Evolutionary conservation across 2,329 filamentous ascomycete genomes (phyloP), one percentile per base, ranked within the genome.

Genomic region (Fusarium chlamydosporum): DNA sequence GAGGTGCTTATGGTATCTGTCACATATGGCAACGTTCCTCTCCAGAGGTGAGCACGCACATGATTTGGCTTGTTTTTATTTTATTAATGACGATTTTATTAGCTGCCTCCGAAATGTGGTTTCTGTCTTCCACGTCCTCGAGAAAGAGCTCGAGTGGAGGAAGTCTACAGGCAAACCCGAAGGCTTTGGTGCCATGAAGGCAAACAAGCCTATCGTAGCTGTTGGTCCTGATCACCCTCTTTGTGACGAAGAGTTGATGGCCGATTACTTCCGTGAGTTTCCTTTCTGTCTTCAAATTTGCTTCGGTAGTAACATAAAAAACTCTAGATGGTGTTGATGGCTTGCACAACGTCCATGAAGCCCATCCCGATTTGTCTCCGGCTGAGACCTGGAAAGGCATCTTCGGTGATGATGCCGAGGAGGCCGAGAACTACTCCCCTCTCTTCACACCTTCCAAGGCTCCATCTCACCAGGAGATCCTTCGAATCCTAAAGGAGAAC

Each of bases 11-110:
- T 98, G 79, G 85, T 99, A 58, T 97, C 94, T 2, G 86, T 97
- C 63, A 97, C 94, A 1, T 97, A 96, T 79, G 96, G 96, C 58
- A 99, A 99, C 77, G 92, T 98, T 23, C 89, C 94, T 71, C 88
- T 97, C 16, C 86, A 94, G 67, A 94, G 89, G 92, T 93, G 79
- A 47, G 26, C 27, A 33, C 13, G 63, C 81, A 70, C 12, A 15
- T 26, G 15, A 48, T 20, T 33, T 50, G 23, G 15, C 26, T 7
- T 42, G 29, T 29, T 12, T 37, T 6, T 6, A 11, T 20, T 18
- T 20, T 23, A 11, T 16, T 16, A 9, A 51, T 72, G 27, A 72
- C 27, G 8, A 26, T 29, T 0, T 20, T 15, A 6, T 9, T 38
- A 94, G 91, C 79, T 97, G 94, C 74, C 85, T 97, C 51, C 89